phyloP scores from a whole-genome alignment of 805 yeast genomes.

The Cyberlindnera suaveolens region DNA sequence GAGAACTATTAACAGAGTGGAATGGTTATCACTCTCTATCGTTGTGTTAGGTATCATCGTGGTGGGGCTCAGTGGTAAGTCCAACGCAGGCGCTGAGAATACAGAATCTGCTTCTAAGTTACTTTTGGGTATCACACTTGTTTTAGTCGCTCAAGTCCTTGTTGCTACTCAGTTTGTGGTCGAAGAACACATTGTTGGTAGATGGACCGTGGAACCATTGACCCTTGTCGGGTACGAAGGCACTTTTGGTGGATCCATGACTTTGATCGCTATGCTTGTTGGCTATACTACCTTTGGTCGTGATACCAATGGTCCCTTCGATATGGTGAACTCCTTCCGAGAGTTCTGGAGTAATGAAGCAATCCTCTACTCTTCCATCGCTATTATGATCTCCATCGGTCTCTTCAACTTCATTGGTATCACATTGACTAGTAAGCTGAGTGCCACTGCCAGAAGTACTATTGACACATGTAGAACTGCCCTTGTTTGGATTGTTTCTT shows the following conservation, averaged over 20 bases:
- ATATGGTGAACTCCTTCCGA: constrained; percentile 42
- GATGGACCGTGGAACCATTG: constrained; percentile 51
- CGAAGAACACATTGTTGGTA: constrained; percentile 61
- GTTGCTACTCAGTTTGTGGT: constrained; percentile 74
- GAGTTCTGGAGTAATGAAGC: constrained; percentile 39
- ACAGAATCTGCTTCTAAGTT: constrained; percentile 23
- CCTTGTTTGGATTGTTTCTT: constrained; percentile 68
- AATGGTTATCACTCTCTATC: constrained; percentile 62
- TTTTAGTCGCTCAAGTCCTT: constrained; percentile 57
- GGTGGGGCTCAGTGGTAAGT: constrained; percentile 67
- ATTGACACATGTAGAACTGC: constrained; percentile 73
- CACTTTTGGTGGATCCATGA: constrained; percentile 47
- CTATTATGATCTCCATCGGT: constrained; percentile 69
- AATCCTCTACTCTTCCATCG: constrained; percentile 48
- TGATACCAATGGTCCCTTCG: constrained; percentile 40
- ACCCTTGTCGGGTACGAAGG: constrained; percentile 73
- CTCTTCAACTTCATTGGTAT: constrained; percentile 70
- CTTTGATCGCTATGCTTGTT: constrained; percentile 38
- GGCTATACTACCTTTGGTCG: constrained; percentile 36
- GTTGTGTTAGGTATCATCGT: constrained; percentile 64
- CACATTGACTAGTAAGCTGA: constrained; percentile 54
- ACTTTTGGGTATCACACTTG: constrained; percentile 49
- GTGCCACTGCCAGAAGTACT: constrained; percentile 76
- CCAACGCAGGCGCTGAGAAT: constrained; percentile 13
- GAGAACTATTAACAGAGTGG: constrained; percentile 47